These are phyloP conservation scores for Staphylotrichum tortipilum DNA, from an alignment of 495 filamentous ascomycete species.

Conservation along the genomic window DNA sequence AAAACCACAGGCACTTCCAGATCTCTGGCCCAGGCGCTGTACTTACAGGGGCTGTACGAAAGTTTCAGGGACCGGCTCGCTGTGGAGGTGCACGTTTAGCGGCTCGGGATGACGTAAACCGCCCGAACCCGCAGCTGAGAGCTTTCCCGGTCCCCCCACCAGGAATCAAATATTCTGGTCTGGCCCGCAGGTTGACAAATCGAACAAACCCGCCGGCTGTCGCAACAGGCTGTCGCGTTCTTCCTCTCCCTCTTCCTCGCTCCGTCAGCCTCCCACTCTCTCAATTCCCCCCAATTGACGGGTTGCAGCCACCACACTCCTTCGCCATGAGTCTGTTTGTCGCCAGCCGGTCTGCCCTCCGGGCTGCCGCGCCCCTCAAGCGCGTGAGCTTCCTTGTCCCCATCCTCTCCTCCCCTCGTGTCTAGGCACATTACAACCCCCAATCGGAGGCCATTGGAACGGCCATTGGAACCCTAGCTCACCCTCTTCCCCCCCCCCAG, in stretches of 20 bases:
- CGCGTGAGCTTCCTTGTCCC: constrained; percentile 15
- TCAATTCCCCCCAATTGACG: constrained; percentile 3
- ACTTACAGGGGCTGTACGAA: too few species aligned
- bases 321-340: constrained; percentile 25
- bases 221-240: too few species aligned
- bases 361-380: constrained; percentile 23
- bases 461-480: background rate
- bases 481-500: background rate
- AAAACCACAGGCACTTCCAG: too few species aligned
- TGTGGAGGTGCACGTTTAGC: too few species aligned
- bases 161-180: too few species aligned
- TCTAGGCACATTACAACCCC: too few species aligned
- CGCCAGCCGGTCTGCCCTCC: constrained; percentile 25
- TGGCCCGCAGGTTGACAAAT: constrained; percentile 9
- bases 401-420: background rate
- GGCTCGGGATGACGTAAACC: constrained; percentile 9
- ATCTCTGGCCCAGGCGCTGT: too few species aligned
- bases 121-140: constrained; percentile 1
- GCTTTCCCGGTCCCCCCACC: background rate
- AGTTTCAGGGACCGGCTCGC: too few species aligned
- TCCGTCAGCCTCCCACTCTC: background rate
- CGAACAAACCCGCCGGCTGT: too few species aligned
- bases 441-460: too few species aligned
- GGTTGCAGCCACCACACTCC: background rate
- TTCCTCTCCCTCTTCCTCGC: too few species aligned